Base-by-base conservation (phyloP, 805 yeast species). In the Hanseniaspora occidentalis region DNA sequence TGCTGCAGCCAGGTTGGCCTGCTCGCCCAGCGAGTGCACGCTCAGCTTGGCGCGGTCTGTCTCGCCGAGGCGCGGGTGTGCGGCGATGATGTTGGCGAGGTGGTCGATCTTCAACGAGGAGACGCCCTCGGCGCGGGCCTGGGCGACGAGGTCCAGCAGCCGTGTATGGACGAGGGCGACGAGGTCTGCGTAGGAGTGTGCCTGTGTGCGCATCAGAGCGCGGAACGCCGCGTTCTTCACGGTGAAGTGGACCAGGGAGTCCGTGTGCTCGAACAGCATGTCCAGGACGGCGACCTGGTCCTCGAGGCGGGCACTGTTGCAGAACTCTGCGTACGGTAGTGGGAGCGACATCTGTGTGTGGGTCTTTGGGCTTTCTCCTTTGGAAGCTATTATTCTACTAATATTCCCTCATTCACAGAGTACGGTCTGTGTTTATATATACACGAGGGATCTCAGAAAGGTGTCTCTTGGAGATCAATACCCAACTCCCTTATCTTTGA, bases 61-160 rank as follows among this genome's bases (percentile, higher is more conserved):
- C 11, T 82, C 83, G 1, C 96, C 96, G 14, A 86, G 64, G 42
- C 95, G 66, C 14, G 96, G 96, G 60, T 86, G 96, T 0, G 96
- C 95, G 1, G 84, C 78, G n/a, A 88, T 75, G 42, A 88, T 84
- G 31, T 69, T 61, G 35, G 67, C 51, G 10, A 71, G 55, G 16
- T 54, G 51, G 17, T 46, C 49, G 7, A 45, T 46, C 33, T 43
- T 38, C 18, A 42, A 43, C 17, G 49, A 51, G 44, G 43, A 48
- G 39, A 50, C 48, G 3, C 46, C 50, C 34, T 48, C 59, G 13
- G 31, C 43, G 26, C 57, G 57, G 3, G 57, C 51, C 7, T 51
- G 46, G 8, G 43, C 37, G 7, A 65, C 52, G 25, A 68, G 57
- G 11, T 45, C 37, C 3, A 64, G 48, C 16, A 79, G 57, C 8